These are phyloP conservation scores for Beauveria sp. DNA, from an alignment of 2,329 filamentous ascomycete genomes.

Conservation along the genomic window DNA sequence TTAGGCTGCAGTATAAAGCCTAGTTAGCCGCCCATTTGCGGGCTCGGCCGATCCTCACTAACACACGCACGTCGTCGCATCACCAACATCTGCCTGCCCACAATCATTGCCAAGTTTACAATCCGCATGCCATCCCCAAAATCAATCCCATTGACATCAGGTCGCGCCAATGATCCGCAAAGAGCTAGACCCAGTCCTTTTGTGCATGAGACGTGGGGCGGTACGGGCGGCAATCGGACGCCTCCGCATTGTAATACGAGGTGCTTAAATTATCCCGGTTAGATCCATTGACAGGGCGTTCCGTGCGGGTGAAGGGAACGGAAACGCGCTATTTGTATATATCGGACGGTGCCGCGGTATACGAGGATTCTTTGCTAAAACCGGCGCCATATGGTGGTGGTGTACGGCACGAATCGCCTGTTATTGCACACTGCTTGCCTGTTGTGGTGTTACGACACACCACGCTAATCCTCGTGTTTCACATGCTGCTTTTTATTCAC, in stretches of 20 bases:
- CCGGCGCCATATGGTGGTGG: background rate
- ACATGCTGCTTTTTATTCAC: background rate
- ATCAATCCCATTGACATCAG: background rate
- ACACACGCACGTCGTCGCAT: background rate
- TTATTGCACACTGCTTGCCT: background rate
- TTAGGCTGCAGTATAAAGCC: background rate
- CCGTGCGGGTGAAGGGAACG: background rate
- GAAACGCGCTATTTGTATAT: background rate
- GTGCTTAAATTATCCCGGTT: background rate
- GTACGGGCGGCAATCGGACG: conserved; percentile 8
- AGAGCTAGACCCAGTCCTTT: background rate
- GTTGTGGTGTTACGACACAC: background rate
- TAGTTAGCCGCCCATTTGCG: background rate
- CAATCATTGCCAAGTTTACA: background rate
- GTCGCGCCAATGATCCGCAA: background rate
- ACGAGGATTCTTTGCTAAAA: background rate
- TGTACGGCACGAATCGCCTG: background rate
- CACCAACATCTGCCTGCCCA: background rate
- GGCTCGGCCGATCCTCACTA: background rate
- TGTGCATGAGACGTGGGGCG: conserved; percentile 5
- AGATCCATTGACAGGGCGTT: background rate
- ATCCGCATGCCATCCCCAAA: background rate
- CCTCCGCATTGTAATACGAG: conserved; percentile 9
- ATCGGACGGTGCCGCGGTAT: background rate
- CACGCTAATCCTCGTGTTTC: background rate